Percentiles rank a stretch among this genome's conserved stretches.
Evolutionary conservation across 345 rosid genomes (phyloP).

Genomic region (Acer yangbiense): DNA sequence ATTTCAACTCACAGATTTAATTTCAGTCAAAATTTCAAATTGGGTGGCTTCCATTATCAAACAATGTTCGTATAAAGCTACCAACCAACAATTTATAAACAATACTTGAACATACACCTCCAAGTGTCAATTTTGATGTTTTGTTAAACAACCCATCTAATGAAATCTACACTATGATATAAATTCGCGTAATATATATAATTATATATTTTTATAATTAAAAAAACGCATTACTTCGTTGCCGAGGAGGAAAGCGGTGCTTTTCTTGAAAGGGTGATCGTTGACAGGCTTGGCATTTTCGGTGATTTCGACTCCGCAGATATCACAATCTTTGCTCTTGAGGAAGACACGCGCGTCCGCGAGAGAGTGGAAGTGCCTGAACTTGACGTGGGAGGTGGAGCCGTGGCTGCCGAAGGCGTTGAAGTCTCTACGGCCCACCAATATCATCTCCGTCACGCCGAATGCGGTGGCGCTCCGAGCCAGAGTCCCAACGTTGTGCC

Average conservation of each 20-base stretch:
- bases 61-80: background rate
- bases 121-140: too few relatives aligned
- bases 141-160: background rate
- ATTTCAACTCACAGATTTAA: background rate
- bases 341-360: slow-evolving; percentile 70
- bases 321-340: slow-evolving; percentile 89
- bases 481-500: slow-evolving; percentile 93
- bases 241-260: slow-evolving; percentile 92
- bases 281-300: slow-evolving; percentile 68
- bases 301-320: slow-evolving; percentile 93
- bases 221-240: slow-evolving; percentile 65
- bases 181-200: background rate
- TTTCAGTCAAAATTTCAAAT: background rate
- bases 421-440: slow-evolving; percentile 93
- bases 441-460: slow-evolving; percentile 84
- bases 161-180: background rate
- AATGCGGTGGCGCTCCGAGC: slow-evolving; percentile 95
- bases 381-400: slow-evolving; percentile 77
- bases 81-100: background rate
- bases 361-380: slow-evolving; percentile 90
- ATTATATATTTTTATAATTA: background rate
- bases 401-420: slow-evolving; percentile 98
- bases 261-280: slow-evolving; percentile 80
- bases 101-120: background rate
- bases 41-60: background rate